phyloP scores from a whole-genome alignment of 768 basidiomycete genomes.

The Mycena vitilis region DNA sequence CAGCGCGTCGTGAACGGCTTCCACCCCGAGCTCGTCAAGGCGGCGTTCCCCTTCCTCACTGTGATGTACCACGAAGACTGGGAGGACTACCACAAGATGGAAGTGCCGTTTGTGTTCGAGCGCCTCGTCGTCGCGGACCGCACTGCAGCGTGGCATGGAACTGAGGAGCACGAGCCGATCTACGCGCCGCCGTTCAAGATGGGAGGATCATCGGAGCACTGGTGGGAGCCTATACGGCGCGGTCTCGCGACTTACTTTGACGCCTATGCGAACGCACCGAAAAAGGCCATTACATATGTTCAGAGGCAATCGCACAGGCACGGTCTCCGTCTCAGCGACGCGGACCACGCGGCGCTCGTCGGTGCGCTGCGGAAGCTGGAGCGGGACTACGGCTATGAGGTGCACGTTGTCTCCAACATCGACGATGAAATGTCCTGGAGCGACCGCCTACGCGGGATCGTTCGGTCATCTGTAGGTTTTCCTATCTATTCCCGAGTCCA shows the following conservation, averaged over 20 bases:
- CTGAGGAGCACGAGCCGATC: constrained; percentile 49
- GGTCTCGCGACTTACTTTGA: constrained; percentile 58
- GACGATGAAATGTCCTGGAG: constrained; percentile 65
- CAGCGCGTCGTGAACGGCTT: constrained; percentile 69
- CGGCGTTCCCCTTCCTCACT: constrained; percentile 77
- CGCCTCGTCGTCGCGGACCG: constrained; percentile 83
- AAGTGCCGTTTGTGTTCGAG: constrained; percentile 78
- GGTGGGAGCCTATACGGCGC: constrained; percentile 75
- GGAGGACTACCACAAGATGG: constrained; percentile 76
- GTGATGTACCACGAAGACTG: constrained; percentile 81
- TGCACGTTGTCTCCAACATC: constrained; percentile 63
- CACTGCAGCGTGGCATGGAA: constrained; percentile 64
- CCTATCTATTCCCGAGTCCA: constrained; percentile 6
- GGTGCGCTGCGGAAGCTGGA: constrained; percentile 65
- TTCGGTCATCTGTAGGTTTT: constrained; percentile 72
- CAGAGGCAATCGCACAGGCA: constrained; percentile 65
- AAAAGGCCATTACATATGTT: constrained; percentile 74
- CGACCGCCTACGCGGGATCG: constrained; percentile 72
- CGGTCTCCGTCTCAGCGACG: constrained; percentile 61
- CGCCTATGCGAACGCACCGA: constrained; percentile 45
- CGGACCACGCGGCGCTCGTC: constrained; percentile 73
- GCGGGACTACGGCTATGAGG: constrained; percentile 63
- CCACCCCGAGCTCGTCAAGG: constrained; percentile 78
- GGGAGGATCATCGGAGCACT: constrained; percentile 58
- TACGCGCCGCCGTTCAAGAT: constrained; percentile 59